Evolutionary conservation across 805 yeast genomes (phyloP), one percentile per base, ranked within the genome.

Genomic region (Metschnikowia koreensis): DNA sequence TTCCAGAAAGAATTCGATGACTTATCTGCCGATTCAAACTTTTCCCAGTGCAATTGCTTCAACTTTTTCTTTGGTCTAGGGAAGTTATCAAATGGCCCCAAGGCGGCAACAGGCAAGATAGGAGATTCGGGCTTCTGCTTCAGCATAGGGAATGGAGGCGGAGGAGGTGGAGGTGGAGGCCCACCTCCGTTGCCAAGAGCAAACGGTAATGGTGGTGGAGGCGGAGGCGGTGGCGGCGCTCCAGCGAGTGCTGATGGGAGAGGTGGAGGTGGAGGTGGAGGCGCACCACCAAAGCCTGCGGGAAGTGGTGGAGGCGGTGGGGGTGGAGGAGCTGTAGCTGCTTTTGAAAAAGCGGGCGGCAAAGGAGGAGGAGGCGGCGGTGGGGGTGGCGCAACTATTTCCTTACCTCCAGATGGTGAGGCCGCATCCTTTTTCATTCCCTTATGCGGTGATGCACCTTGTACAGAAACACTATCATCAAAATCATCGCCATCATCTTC

Each of bases 41-140:
- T 86, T 56, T 87, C 94, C 96, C 94, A 87, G 60, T 87, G 96
- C 55, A 87, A 79, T 61, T 87, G 96, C 62, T 86, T 87, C 70
- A 87, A 69, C 66, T 82, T 84, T 54, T 74, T 76, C 65, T 76
- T 76, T 16, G 84, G 82, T 57, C 82, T 70, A 28, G 87, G 88
- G 54, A 78, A 77, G 46, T 70, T 70, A 39, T 80, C 85, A 38
- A 67, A 66, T 29, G 67, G 66, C 22, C 65, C 52, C 13, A 64
- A 61, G 17, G 51, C 47, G 3, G 64, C 74, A 26, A 36, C 43
- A 8, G 46, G 46, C 41, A 50, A 41, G 12, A 45, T 31, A 26
- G 53, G 49, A 13, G 53, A 41, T 31, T 37, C 36, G 11, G 27
- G 39, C 10, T 39, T 62, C 34, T 52, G 31, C 15, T 39, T 48